phyloP scores from a whole-genome alignment of 1,139 yeast genomes.

The Hemisphaericaspora subhashii region DNA sequence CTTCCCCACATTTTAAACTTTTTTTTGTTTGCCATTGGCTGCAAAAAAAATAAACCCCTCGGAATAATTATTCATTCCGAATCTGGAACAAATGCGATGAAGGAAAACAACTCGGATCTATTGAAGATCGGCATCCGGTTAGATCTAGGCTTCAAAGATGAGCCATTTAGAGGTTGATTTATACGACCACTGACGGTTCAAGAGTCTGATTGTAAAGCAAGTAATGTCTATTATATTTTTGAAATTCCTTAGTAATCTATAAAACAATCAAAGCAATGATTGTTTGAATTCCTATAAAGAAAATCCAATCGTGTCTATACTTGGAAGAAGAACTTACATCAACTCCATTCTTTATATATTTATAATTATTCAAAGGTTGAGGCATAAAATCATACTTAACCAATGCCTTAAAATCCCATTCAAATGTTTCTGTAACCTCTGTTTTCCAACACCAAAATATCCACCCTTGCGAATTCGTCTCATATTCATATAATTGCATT shows the following conservation, averaged over 20 bases:
- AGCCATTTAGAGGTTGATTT: too few relatives aligned
- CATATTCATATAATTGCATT: constrained; percentile 28
- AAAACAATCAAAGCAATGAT: neutral
- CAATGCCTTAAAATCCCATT: constrained; percentile 62
- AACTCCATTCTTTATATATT: constrained; percentile 40
- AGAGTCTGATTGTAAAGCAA: too few relatives aligned
- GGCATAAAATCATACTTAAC: constrained; percentile 56
- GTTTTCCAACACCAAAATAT: constrained; percentile 73
- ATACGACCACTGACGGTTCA: too few relatives aligned
- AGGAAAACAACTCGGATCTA: too few relatives aligned
- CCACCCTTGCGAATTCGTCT: constrained; percentile 51
- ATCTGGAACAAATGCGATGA: neutral
- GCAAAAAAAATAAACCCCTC: neutral
- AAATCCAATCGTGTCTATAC: neutral
- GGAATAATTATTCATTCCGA: neutral
- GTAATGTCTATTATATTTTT: too few relatives aligned
- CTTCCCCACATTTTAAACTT: too few relatives aligned
- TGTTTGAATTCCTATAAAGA: neutral
- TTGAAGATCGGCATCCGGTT: too few relatives aligned
- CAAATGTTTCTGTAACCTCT: constrained; percentile 46
- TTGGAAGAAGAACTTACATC: constrained; percentile 21
- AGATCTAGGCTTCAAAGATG: too few relatives aligned
- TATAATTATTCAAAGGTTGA: constrained; percentile 52
- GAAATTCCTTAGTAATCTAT: neutral
- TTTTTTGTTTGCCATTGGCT: too few relatives aligned